phyloP scores from a whole-genome alignment of 1,284 basidiomycete species.

The Rhodofomes roseus region DNA sequence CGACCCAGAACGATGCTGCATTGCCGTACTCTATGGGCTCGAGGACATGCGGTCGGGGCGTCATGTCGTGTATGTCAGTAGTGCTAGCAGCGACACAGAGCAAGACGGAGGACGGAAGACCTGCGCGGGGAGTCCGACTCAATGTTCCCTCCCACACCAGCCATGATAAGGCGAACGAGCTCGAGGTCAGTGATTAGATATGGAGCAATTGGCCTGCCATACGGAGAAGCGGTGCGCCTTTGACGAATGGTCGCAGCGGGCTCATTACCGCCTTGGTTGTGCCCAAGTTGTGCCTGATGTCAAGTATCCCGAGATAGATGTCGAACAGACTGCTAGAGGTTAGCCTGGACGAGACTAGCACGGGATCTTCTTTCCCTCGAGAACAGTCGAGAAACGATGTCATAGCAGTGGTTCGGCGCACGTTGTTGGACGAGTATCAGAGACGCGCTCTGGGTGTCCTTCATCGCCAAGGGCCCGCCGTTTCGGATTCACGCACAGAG shows the following conservation, averaged over 20 bases:
- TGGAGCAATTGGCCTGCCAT: neutral
- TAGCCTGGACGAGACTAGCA: neutral
- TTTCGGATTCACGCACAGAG: no score
- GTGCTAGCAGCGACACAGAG: neutral
- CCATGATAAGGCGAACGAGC: neutral
- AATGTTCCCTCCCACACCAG: neutral
- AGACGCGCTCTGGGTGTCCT: neutral
- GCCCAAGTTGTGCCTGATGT: neutral
- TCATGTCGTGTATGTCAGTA: slow-evolving; percentile 28
- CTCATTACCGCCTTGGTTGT: neutral
- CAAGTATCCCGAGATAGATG: neutral
- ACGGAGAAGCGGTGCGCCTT: neutral
- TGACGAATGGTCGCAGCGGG: neutral
- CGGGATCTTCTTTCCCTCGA: neutral
- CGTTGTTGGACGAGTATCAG: neutral
- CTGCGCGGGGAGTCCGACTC: neutral
- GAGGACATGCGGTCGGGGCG: slow-evolving; percentile 40
- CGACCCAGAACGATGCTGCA: slow-evolving; percentile 59
- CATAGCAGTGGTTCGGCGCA: neutral
- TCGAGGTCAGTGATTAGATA: neutral
- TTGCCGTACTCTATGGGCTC: slow-evolving; percentile 51
- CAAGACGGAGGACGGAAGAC: neutral
- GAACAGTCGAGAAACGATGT: neutral
- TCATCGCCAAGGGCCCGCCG: no score
- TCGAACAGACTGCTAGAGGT: neutral